phyloP scores from a whole-genome alignment of 345 rosid species.

The Cochlearia excelsa region DNA sequence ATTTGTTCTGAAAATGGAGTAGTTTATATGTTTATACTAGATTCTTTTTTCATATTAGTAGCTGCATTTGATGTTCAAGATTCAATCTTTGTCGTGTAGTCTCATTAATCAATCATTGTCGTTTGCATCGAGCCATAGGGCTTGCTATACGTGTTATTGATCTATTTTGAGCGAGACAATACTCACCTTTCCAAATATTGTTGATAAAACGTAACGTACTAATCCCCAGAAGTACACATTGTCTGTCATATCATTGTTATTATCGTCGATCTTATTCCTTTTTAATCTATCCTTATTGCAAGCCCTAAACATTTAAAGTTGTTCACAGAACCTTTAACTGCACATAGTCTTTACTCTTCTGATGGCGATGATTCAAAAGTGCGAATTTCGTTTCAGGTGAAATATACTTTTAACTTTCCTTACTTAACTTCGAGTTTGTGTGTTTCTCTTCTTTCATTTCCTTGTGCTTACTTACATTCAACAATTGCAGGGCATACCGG shows the following conservation, averaged over 20 bases:
- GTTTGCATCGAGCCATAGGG: slow-evolving; percentile 2
- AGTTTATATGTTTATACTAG: not conserved
- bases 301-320: slow-evolving; percentile 15
- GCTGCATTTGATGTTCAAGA: slow-evolving; percentile 14
- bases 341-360: slow-evolving; percentile 42
- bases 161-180: slow-evolving; percentile 11
- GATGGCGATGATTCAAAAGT: slow-evolving; percentile 49
- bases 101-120: slow-evolving; percentile 14
- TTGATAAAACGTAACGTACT: not conserved
- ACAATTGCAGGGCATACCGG: slow-evolving; percentile 67
- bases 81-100: slow-evolving; percentile 13
- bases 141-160: slow-evolving; percentile 10
- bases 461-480: slow-evolving; percentile 25
- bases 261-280: slow-evolving; percentile 7
- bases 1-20: slow-evolving; percentile 3
- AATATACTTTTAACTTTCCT: slow-evolving; percentile 15
- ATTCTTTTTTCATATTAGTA: not conserved
- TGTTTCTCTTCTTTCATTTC: slow-evolving; percentile 14
- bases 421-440: slow-evolving; percentile 10
- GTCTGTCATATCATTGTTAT: slow-evolving; percentile 7
- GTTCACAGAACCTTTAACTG: slow-evolving; percentile 73
- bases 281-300: slow-evolving; percentile 9
- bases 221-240: slow-evolving; percentile 23
- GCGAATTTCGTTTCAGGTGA: slow-evolving; percentile 88
- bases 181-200: not conserved